Percentiles rank a stretch among this genome's conserved stretches.
Evolutionary conservation across 2,329 filamentous ascomycete genomes (phyloP).

Genomic region (Fusarium beomiforme): DNA sequence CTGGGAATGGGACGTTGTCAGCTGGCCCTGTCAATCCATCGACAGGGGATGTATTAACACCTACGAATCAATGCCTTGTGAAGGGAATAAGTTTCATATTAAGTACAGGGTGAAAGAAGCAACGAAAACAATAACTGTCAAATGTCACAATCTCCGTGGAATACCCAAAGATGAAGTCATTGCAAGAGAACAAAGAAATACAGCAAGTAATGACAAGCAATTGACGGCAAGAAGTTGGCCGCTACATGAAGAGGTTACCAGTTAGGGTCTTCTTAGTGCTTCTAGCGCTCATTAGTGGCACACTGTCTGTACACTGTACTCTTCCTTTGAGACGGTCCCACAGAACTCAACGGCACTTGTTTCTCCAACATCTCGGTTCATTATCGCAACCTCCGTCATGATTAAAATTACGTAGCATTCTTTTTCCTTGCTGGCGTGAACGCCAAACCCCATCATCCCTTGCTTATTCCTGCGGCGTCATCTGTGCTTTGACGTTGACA

Average conservation of each 20-base stretch:
- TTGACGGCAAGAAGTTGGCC: slow-evolving; percentile 10
- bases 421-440: slow-evolving; percentile 17
- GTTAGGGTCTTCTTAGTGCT: slow-evolving; percentile 12
- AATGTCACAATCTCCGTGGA: background rate
- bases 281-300: slow-evolving; percentile 17
- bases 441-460: slow-evolving; percentile 10
- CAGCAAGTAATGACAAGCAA: background rate
- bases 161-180: slow-evolving; percentile 19
- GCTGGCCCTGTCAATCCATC: slow-evolving; percentile 14
- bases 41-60: slow-evolving; percentile 22
- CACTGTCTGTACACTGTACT: slow-evolving; percentile 36
- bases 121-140: background rate
- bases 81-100: background rate
- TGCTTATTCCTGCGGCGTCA: background rate
- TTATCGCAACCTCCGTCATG: slow-evolving; percentile 24
- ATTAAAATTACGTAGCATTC: slow-evolving; percentile 35
- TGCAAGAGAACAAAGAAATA: background rate
- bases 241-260: slow-evolving; percentile 11
- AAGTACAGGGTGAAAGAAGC: background rate
- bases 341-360: slow-evolving; percentile 36
- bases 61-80: slow-evolving; percentile 17
- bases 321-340: slow-evolving; percentile 30
- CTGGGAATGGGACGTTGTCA: slow-evolving; percentile 40
- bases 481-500: background rate
- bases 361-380: slow-evolving; percentile 40